Conservation (phyloP, 495 filamentous ascomycete species). For the Saxispiralis lemnorum region DNA sequence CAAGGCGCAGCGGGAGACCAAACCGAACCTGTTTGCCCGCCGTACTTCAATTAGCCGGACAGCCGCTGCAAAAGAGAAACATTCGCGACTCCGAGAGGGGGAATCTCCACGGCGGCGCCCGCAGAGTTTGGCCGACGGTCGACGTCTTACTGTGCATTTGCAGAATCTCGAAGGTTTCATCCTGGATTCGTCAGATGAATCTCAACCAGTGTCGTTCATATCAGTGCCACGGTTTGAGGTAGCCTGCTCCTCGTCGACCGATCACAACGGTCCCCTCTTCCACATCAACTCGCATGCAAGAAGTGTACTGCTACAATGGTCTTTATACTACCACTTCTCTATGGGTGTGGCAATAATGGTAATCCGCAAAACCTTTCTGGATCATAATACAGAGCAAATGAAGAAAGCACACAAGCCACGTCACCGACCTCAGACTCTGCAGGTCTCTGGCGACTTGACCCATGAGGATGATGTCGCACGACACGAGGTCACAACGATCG, state of each 20-base stretch:
- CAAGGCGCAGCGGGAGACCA: constrained; percentile 56
- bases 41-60: constrained; percentile 29
- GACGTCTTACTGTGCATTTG: constrained; percentile 62
- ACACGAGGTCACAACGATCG: constrained; percentile 57
- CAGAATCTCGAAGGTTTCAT: constrained; percentile 76
- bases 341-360: constrained; percentile 64
- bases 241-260: constrained; percentile 65
- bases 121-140: constrained; percentile 49
- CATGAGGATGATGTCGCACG: constrained; percentile 12
- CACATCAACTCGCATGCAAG: constrained; percentile 69
- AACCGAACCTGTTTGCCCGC: constrained; percentile 33
- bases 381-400: constrained; percentile 3
- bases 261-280: constrained; percentile 68
- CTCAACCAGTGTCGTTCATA: constrained; percentile 73
- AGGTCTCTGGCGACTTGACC: background rate
- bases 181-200: constrained; percentile 66
- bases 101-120: constrained; percentile 37
- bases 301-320: constrained; percentile 70
- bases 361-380: constrained; percentile 52
- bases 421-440: background rate
- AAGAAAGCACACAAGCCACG: background rate
- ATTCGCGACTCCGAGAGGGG: constrained; percentile 15
- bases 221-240: constrained; percentile 75
- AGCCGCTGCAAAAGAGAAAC: constrained; percentile 35
- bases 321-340: constrained; percentile 87